phyloP scores from a whole-genome alignment of 2,329 filamentous ascomycete species.

The Aureobasidium melanogenum region DNA sequence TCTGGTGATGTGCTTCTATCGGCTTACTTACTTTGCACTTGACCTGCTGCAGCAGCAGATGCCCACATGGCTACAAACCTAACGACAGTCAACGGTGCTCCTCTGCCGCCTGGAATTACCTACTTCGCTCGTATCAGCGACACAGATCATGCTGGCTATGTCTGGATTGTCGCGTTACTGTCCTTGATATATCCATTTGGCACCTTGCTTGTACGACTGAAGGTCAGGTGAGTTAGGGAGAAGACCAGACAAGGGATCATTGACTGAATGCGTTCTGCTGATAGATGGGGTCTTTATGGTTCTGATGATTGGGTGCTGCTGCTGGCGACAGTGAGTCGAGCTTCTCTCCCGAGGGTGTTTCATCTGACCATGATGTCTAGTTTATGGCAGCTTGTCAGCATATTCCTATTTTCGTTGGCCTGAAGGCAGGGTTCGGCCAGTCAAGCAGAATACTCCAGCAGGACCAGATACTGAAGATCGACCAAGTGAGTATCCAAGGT shows the following conservation, averaged over 20 bases:
- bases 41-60: neutral
- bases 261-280: neutral
- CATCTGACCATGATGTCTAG: neutral
- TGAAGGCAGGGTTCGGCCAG: slow-evolving; percentile 5
- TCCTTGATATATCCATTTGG: slow-evolving; percentile 8
- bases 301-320: slow-evolving; percentile 10
- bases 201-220: neutral
- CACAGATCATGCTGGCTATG: slow-evolving; percentile 11
- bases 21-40: neutral
- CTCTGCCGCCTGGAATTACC: slow-evolving; percentile 5
- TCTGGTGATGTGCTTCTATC: neutral
- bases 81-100: slow-evolving; percentile 3
- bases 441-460: neutral
- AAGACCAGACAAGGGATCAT: neutral
- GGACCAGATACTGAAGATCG: neutral
- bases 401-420: neutral
- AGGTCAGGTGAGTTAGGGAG: neutral
- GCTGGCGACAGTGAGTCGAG: slow-evolving; percentile 1
- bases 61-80: neutral
- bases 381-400: slow-evolving; percentile 3
- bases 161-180: slow-evolving; percentile 9
- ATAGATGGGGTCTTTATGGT: neutral
- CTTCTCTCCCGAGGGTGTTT: neutral
- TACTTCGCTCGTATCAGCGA: slow-evolving; percentile 12
- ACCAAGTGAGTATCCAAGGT: neutral